Base-by-base conservation (phyloP, 192 early-diverging fungal genomes). In the Backusella mclennaniae region DNA sequence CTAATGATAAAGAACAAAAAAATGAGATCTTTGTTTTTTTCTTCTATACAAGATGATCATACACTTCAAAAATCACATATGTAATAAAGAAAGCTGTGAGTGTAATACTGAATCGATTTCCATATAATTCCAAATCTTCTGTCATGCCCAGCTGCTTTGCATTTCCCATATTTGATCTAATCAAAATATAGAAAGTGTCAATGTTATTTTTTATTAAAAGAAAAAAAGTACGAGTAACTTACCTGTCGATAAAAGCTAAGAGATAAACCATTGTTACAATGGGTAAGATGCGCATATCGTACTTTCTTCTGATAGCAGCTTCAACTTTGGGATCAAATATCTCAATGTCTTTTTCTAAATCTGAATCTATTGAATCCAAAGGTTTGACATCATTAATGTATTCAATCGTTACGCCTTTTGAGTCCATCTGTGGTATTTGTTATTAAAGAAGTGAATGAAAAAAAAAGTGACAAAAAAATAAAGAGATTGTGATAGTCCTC, bases 111-210 rank as follows among this genome's bases (percentile, higher is more conserved):
- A 56, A 73, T 52, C 72, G 49, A 23, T 73, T 73, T 35, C 72
- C 72, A 19, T 35, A 46, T 36, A 73, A 35, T 21, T 73, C 49
- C 17, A 73, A 36, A 49, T 73, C 72, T 46, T 49, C 31, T 15
- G 44, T 33, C 72, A 73, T 73, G 44, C 72, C 72, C 19, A 59
- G 9, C 72, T 52, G 39, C n/a, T 35, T 59, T 33, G 72, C 72
- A 36, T 73, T 73, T 46, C 72, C 72, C 44, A 73, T 52, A 31
- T 73, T 73, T 35, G 72, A 73, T 73, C 72, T 73, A 42, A 29
- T 63, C 9, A 8, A 63, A 12, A 63, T 23, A 53, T 23, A 26
- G 53, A 59, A 70, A 70, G 36, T 17, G n/a, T 70, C 46, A 49
- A 49, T 49, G 19, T 49, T 49, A n/a, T n/a, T 49, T 1, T n/a